Conservation (phyloP, 305 asterid species). For the Ajuga reptans region DNA sequence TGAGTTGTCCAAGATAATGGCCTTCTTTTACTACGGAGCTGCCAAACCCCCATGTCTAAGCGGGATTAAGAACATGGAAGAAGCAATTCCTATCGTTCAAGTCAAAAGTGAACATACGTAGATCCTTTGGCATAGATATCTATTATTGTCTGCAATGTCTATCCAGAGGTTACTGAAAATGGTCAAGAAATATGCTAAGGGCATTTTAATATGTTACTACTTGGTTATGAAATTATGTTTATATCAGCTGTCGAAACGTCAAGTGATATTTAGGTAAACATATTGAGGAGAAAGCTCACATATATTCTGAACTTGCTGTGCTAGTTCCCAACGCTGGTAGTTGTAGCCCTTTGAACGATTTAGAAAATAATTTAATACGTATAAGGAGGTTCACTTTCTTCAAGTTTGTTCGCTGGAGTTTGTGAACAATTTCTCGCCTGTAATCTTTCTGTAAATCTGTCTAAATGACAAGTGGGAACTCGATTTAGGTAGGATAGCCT, state of each 20-base stretch:
- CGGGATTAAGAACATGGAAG: slow-evolving; percentile 37
- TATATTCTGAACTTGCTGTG: too few species aligned
- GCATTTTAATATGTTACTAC: not conserved
- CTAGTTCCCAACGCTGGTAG: too few species aligned
- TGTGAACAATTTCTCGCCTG: not conserved
- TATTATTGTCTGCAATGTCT: not conserved
- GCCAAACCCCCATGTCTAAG: slow-evolving; percentile 72
- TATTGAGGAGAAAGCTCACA: too few species aligned
- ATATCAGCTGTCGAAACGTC: not conserved
- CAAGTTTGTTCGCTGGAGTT: not conserved
- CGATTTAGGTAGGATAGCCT: not conserved
- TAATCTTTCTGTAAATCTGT: not conserved
- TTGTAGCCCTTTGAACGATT: too few species aligned
- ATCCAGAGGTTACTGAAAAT: not conserved
- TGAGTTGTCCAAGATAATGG: slow-evolving; percentile 86
- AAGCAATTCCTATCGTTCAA: slow-evolving; percentile 45
- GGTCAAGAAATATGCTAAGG: not conserved
- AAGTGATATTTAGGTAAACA: not conserved
- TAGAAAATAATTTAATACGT: not conserved
- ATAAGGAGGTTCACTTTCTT: not conserved
- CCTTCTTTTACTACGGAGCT: slow-evolving; percentile 83
- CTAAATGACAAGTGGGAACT: not conserved
- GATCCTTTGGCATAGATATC: not conserved
- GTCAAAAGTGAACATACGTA: slow-evolving; percentile 19
- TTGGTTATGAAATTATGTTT: not conserved